Conservation (phyloP, 768 basidiomycete genomes). For the Termitomyces sp. region DNA sequence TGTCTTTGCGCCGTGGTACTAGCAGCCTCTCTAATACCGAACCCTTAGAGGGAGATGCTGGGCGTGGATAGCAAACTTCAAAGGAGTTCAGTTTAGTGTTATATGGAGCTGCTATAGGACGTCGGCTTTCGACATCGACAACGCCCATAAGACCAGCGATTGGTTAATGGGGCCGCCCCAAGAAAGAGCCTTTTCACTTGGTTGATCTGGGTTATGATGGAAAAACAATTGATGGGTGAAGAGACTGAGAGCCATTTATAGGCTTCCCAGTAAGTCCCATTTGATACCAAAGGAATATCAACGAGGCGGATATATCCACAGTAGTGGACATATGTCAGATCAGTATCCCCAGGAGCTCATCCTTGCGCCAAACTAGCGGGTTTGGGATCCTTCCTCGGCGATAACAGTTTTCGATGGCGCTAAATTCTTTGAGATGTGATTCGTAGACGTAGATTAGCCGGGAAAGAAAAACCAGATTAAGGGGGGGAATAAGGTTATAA, state of each 20-base stretch:
- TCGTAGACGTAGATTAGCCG: slow-evolving; percentile 39
- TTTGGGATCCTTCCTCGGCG: slow-evolving; percentile 30
- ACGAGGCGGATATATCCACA: slow-evolving; percentile 32
- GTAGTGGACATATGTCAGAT: slow-evolving; percentile 49
- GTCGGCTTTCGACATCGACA: not conserved
- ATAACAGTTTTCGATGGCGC: slow-evolving; percentile 24
- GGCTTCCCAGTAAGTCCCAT: slow-evolving; percentile 28
- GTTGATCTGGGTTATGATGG: slow-evolving; percentile 10
- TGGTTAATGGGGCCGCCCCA: not conserved
- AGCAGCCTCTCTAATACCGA: slow-evolving; percentile 1
- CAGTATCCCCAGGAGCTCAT: slow-evolving; percentile 37
- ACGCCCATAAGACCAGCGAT: slow-evolving; percentile 12
- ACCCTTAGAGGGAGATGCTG: slow-evolving; percentile 9
- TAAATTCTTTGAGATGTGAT: slow-evolving; percentile 35
- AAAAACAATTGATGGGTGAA: slow-evolving; percentile 15
- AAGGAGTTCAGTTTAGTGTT: not conserved
- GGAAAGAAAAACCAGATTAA: slow-evolving; percentile 40
- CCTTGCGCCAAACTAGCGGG: slow-evolving; percentile 39
- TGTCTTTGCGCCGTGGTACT: slow-evolving; percentile 13
- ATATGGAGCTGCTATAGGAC: slow-evolving; percentile 7
- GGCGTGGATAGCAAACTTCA: slow-evolving; percentile 7
- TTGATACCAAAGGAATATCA: slow-evolving; percentile 24
- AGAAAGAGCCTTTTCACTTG: slow-evolving; percentile 4
- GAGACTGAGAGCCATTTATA: slow-evolving; percentile 48
- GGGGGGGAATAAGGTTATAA: slow-evolving; percentile 49